Base-by-base conservation (phyloP, 2,329 filamentous ascomycete species). In the Penicillium decumbens region DNA sequence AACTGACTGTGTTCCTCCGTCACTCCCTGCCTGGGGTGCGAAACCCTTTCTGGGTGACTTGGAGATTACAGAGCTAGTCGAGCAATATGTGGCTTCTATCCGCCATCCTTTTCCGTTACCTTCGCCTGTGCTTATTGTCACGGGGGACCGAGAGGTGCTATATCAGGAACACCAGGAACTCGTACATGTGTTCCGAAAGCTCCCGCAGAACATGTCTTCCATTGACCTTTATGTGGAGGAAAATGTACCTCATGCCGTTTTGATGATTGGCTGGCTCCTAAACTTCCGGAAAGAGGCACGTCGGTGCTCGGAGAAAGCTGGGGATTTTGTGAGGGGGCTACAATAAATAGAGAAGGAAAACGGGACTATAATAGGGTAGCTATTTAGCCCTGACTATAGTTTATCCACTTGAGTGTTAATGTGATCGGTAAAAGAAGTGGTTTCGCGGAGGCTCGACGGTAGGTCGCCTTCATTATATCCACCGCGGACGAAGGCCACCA, bases 401-500 rank as follows among this genome's bases (percentile, higher is more conserved):
- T 30, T 9, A 27, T 8, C 20, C 3, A 23, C 20, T 4, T 23
- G 20, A 23, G 20, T 4, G 20, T 23, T 23, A 23, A 23, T 23
- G 20, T 23, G 15, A 18, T 57, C 46, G 47, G n/a, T n/a, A 23
- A 28, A 47, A 1, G 50, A 55, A 20, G 49, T 45, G 29, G 59
- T 48, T 5, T 51, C 57, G 8, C 47, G 48, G 1, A 35, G 28
- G 23, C 55, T 55, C 10, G 56, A 58, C 0, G 47, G 47, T 10
- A 56, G 6, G 8, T 60, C 49, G 2, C 51, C 43, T n/a, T 35
- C 33, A 15, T 50, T 45, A 6, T 37, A 41, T n/a, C 15, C n/a
- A 5, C 54, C 54, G 1, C 51, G 49, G 20, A 54, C 60, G 43
- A 64, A 44, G 2, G 53, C 41, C 8, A 76, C 68, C 7, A 77